phyloP scores from a whole-genome alignment of 2,329 filamentous ascomycete genomes.

The Aspergillus japonicus region DNA sequence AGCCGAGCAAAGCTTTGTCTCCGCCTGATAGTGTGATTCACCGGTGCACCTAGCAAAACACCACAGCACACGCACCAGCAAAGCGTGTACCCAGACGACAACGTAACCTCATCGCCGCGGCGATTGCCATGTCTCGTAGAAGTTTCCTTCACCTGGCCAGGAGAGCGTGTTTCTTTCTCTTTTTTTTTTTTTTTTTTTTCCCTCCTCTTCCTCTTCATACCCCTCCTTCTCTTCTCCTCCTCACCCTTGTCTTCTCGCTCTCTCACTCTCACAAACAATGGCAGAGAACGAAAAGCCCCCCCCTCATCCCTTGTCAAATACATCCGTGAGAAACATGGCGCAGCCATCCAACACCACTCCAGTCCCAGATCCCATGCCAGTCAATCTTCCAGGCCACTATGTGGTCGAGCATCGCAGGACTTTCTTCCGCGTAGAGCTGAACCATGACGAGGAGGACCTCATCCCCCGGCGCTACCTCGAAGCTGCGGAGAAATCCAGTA shows the following conservation, averaged over 20 bases:
- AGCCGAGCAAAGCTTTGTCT: not conserved
- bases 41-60: not conserved
- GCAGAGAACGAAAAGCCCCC: not conserved
- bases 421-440: slow-evolving; percentile 23
- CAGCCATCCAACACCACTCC: not conserved
- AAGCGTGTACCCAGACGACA: not conserved
- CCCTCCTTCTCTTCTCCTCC: not conserved
- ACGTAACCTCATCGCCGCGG: not conserved
- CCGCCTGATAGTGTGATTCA: not conserved
- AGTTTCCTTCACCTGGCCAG: not conserved
- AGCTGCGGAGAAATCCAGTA: slow-evolving; percentile 22
- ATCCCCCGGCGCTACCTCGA: slow-evolving; percentile 21
- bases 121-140: not conserved
- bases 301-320: not conserved
- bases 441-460: slow-evolving; percentile 21
- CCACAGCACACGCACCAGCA: not conserved
- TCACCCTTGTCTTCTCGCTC: not conserved
- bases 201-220: not conserved
- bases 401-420: slow-evolving; percentile 15
- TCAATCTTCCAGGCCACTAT: not conserved
- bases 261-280: not conserved
- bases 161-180: not conserved
- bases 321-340: not conserved
- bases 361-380: not conserved
- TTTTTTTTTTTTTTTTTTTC: not conserved